Conservation (phyloP, 108 stramenopile genomes). For the Cyclostephanos invisitatus region DNA sequence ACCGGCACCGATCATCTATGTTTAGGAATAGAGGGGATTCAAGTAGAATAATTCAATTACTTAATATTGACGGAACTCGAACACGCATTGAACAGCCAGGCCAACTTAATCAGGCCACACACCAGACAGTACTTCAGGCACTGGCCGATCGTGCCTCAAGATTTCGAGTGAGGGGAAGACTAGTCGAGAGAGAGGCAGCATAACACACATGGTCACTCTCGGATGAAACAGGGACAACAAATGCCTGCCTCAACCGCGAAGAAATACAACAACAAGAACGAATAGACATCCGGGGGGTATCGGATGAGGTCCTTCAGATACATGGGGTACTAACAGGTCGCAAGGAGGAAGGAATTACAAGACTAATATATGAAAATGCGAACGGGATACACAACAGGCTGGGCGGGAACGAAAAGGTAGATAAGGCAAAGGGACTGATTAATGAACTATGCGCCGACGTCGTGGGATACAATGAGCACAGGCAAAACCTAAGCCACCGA, state of each 20-base stretch:
- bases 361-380: too few relatives aligned
- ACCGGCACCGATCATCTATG: background rate
- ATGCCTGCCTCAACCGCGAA: background rate
- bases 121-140: conserved; percentile 2
- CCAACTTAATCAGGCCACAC: background rate
- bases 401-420: background rate
- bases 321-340: background rate
- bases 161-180: background rate
- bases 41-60: background rate
- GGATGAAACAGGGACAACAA: background rate
- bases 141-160: background rate
- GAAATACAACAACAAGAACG: too few relatives aligned
- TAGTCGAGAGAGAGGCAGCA: background rate
- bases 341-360: background rate
- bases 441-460: too few relatives aligned
- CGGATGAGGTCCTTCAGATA: background rate
- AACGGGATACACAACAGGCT: background rate
- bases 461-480: background rate
- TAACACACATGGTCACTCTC: too few relatives aligned
- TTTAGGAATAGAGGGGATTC: background rate
- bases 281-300: too few relatives aligned
- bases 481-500: background rate
- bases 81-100: too few relatives aligned
- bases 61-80: too few relatives aligned
- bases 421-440: background rate